A percentile compares a stretch with the other conserved stretches of the same genome.
These are phyloP conservation scores for Aureobasidium pullulans DNA, from an alignment of 2,329 filamentous ascomycete genomes.

Conservation along the genomic window DNA sequence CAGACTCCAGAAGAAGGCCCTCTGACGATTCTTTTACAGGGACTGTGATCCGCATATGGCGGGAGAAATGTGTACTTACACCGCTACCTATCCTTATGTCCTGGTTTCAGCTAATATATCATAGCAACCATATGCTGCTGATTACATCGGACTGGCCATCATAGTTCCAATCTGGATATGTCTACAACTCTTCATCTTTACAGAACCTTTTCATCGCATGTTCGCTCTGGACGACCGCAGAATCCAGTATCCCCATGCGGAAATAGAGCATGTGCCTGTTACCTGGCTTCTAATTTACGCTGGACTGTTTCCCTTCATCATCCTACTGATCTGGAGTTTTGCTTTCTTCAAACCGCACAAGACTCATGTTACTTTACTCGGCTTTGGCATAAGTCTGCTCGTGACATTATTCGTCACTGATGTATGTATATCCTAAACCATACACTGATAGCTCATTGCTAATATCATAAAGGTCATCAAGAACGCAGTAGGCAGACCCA, in stretches of 20 bases:
- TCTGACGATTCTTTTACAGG: constrained; percentile 5
- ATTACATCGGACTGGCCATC: constrained; percentile 72
- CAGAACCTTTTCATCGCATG: constrained; percentile 88
- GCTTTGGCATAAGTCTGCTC: constrained; percentile 66
- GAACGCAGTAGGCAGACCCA: constrained; percentile 73
- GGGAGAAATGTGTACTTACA: constrained; percentile 14
- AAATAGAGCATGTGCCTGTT: constrained; percentile 72
- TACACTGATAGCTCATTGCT: neutral
- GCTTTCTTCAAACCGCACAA: constrained; percentile 63
- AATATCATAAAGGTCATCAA: constrained; percentile 56
- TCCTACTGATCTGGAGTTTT: constrained; percentile 58
- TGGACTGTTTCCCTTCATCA: constrained; percentile 59
- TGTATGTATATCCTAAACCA: constrained; percentile 19
- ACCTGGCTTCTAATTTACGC: constrained; percentile 74
- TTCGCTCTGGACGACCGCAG: constrained; percentile 80
- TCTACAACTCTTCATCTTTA: constrained; percentile 55
- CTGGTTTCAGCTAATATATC: neutral
- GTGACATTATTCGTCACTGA: constrained; percentile 81
- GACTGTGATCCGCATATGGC: constrained; percentile 15
- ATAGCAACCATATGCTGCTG: constrained; percentile 75
- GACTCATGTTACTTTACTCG: constrained; percentile 76
- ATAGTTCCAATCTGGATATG: constrained; percentile 62
- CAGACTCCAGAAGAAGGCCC: constrained; percentile 4
- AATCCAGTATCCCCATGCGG: constrained; percentile 81
- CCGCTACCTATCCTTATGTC: neutral